Base-by-base conservation (phyloP, 192 early-diverging fungal genomes). In the Irineochytrium annulatum region DNA sequence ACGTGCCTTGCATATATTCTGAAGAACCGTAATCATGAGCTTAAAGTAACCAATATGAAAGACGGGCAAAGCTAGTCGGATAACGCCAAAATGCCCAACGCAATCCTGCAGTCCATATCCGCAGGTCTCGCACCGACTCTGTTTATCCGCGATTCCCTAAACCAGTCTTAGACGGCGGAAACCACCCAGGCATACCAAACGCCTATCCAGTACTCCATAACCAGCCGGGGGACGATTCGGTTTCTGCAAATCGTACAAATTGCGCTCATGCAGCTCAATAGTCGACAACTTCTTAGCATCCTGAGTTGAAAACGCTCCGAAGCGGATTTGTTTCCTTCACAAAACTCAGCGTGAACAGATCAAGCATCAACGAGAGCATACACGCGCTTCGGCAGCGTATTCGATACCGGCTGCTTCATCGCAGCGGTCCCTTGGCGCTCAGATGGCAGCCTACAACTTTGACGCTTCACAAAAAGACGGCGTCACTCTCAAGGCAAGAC, bases 1-100 rank as follows among this genome's bases (percentile, higher is more conserved):
- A 32, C 43, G 43, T 69, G 91, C 90, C 76, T 97, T 97, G 86
- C 97, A 99, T 55, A 97, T 97, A 48, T 92, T 87, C 77, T 99
- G 95, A 32, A 99, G 73, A 53, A 97, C 91, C 20, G 78, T 84
- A 35, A 94, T 81, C 52, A 88, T 88, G 35, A 86, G 78, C 62
- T 90, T 88, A 69, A 98, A 99, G 74, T 93, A 99, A 43, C 97
- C 97, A 79, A 94, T 92, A 44, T 99, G 97, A 68, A 98, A 99
- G 20, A 99, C 91, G 3, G 97, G 97, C 45, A 98, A 73, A 35
- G 86, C 88, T 6, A 99, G 80, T 46, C 91, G 87, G 30, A 99
- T 80, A 60, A 92, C 89, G 17, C 95, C 97, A 79, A 87, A 99
- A 78, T 99, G 97, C 31, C 97, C 97, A 22, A 93, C 86, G 73